Evolutionary conservation across 106 monocot species (phyloP).

Genomic region (Acanthochlamys bracteata): DNA sequence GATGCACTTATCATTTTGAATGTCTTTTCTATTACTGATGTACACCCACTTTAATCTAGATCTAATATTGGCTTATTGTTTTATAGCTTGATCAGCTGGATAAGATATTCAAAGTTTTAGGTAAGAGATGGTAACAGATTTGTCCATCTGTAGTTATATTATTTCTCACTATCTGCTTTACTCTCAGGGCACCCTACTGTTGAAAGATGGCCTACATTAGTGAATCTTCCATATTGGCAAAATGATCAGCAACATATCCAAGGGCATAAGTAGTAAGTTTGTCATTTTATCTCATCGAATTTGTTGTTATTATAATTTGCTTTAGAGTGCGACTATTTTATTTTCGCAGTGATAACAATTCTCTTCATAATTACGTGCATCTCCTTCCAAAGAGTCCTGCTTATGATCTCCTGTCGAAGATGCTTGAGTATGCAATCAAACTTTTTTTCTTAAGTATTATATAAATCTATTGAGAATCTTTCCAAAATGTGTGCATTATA

Average conservation of each 20-base stretch:
- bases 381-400: slow-evolving; percentile 76
- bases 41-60: no score
- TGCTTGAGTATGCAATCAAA: slow-evolving; percentile 78
- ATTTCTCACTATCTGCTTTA: not conserved
- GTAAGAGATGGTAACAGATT: slow-evolving; percentile 28
- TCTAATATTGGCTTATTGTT: slow-evolving; percentile 14
- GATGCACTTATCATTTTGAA: slow-evolving; percentile 2
- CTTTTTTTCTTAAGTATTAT: not conserved
- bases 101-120: slow-evolving; percentile 99
- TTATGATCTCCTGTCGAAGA: slow-evolving; percentile 94
- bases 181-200: slow-evolving; percentile 77
- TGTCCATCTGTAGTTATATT: not conserved
- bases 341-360: slow-evolving; percentile 72
- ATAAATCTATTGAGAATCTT: no score
- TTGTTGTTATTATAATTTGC: not conserved
- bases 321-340: slow-evolving; percentile 3
- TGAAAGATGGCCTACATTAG: slow-evolving; percentile 92
- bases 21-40: not conserved
- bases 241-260: slow-evolving; percentile 97
- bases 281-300: not conserved
- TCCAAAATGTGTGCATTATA: no score
- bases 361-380: slow-evolving; percentile 72
- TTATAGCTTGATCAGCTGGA: slow-evolving; percentile 94
- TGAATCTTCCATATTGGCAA: slow-evolving; percentile 81
- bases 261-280: slow-evolving; percentile 74